Evolutionary conservation across 805 yeast genomes (phyloP).

Genomic region (Barnettozyma californica): DNA sequence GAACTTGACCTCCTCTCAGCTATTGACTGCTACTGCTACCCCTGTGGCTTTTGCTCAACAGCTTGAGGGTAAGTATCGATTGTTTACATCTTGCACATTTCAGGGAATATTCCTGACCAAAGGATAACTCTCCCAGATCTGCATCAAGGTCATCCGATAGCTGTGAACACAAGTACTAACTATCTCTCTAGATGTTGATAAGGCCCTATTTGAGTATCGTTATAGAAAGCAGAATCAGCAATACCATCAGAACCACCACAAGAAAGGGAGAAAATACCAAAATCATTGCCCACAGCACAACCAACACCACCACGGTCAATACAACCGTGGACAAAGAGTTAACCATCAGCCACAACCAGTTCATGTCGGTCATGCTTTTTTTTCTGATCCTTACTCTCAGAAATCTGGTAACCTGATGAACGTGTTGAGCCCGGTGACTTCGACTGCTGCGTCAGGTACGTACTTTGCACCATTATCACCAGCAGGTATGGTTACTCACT

Average conservation of each 20-base stretch:
- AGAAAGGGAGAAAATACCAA: not conserved
- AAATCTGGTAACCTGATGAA: not conserved
- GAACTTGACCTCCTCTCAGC: not conserved
- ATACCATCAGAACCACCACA: slow-evolving; percentile 3
- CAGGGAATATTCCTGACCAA: not conserved
- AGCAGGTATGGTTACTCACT: slow-evolving; percentile 2
- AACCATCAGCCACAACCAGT: slow-evolving; percentile 6
- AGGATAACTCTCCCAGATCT: not conserved
- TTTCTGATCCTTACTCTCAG: not conserved
- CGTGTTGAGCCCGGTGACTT: not conserved
- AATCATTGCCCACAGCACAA: not conserved
- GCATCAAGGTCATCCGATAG: not conserved
- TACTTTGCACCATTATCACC: not conserved
- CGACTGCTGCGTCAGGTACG: not conserved
- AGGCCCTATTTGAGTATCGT: slow-evolving; percentile 22
- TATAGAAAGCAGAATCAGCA: slow-evolving; percentile 19
- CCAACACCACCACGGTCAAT: not conserved
- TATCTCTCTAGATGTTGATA: slow-evolving; percentile 17
- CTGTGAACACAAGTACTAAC: slow-evolving; percentile 6
- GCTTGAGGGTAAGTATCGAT: slow-evolving; percentile 5
- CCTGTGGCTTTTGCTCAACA: slow-evolving; percentile 7
- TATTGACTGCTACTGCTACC: not conserved
- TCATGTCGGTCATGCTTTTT: not conserved
- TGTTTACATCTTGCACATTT: not conserved
- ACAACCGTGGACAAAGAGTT: not conserved